phyloP scores from a whole-genome alignment of 148 eudicot species.

The Linanthus parryae region DNA sequence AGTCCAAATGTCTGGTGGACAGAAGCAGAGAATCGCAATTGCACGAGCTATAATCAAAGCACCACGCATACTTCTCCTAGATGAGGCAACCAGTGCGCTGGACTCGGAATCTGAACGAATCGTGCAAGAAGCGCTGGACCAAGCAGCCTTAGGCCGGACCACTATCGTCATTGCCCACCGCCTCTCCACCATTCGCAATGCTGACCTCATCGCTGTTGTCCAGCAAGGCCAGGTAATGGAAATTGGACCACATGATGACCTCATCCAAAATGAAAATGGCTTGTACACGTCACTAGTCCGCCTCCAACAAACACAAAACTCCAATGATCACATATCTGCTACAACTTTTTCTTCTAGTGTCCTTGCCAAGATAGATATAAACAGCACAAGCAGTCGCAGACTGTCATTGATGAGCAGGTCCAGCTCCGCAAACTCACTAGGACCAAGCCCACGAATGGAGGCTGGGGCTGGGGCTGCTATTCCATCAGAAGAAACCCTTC shows the following conservation, averaged over 20 bases:
- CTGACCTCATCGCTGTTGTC: slow-evolving; percentile 53
- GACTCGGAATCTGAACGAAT: slow-evolving; percentile 71
- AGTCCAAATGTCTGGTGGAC: slow-evolving; percentile 83
- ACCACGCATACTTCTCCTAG: slow-evolving; percentile 71
- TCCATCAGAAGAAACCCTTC: slow-evolving; percentile 7
- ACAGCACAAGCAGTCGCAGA: slow-evolving; percentile 35
- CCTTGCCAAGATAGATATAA: slow-evolving; percentile 19
- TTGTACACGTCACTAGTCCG: slow-evolving; percentile 43
- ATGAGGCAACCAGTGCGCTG: slow-evolving; percentile 81
- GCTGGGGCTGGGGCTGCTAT: neutral
- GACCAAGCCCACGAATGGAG: no score
- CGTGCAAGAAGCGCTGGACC: slow-evolving; percentile 74
- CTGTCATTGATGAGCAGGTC: slow-evolving; percentile 41
- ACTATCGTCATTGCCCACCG: slow-evolving; percentile 72
- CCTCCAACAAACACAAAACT: slow-evolving; percentile 37
- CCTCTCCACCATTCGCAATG: slow-evolving; percentile 72
- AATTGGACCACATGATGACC: slow-evolving; percentile 48
- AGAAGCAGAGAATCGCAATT: slow-evolving; percentile 82
- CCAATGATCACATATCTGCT: slow-evolving; percentile 1
- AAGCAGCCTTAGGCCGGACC: slow-evolving; percentile 57
- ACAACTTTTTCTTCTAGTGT: neutral
- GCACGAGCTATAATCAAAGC: slow-evolving; percentile 71
- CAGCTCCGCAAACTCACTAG: no score
- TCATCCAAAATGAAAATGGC: slow-evolving; percentile 31
- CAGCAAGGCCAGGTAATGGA: slow-evolving; percentile 50